These are phyloP conservation scores for Corniculantispora saksenae DNA, from an alignment of 2,329 filamentous ascomycete species.

Conservation along the genomic window DNA sequence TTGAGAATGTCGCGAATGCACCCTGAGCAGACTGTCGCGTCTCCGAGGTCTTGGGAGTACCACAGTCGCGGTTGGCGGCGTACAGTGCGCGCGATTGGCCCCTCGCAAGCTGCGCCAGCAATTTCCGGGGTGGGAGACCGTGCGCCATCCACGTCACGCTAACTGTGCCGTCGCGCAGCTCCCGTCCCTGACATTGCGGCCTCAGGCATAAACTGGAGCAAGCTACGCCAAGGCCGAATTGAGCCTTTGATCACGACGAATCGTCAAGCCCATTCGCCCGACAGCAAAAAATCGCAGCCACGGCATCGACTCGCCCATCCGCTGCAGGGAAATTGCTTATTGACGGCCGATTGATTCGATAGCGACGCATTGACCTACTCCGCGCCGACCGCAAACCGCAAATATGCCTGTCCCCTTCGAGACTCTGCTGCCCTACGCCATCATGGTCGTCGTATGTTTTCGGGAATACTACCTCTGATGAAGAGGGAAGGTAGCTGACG, in stretches of 20 bases:
- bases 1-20: conserved; percentile 5
- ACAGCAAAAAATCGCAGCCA: conserved; percentile 1
- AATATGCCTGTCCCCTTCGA: conserved; percentile 66
- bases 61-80: conserved; percentile 14
- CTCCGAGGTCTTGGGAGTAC: conserved; percentile 10
- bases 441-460: conserved; percentile 59
- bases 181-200: conserved; percentile 5
- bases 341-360: background rate
- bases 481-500: conserved; percentile 26
- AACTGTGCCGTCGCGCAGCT: conserved; percentile 20
- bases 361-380: conserved; percentile 26
- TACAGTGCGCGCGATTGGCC: conserved; percentile 20
- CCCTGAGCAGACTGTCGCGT: conserved; percentile 17
- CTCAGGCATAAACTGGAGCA: conserved; percentile 17
- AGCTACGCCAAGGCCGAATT: conserved; percentile 14
- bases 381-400: conserved; percentile 34
- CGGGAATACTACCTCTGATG: conserved; percentile 16
- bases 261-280: conserved; percentile 4
- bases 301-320: background rate
- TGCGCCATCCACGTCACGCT: conserved; percentile 9
- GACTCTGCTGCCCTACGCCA: conserved; percentile 63
- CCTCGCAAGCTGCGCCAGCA: background rate
- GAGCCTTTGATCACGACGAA: conserved; percentile 12
- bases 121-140: background rate
- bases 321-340: background rate